Base-by-base conservation (phyloP, 148 eudicot genomes). In the Persicaria maculosa region DNA sequence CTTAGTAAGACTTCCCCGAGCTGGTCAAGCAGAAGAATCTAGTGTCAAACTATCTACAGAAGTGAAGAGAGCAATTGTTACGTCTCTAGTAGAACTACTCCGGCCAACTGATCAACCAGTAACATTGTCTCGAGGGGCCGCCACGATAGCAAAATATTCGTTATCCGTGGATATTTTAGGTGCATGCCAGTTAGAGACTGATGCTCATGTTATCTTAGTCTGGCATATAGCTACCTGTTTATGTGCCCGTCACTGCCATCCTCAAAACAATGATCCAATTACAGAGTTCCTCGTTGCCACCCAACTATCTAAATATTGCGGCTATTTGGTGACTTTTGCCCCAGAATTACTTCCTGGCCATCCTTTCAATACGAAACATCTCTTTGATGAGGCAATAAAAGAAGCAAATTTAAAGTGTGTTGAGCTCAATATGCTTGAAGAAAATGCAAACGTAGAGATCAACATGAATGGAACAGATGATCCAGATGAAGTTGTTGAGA, bases 201-300 rank as follows among this genome's bases (percentile, higher is more conserved):
- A 50, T 31, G 19, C 74, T 17, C 58, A 47, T 72, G 58, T 47
- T 3, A 72, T 72, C 19, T 15, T 72, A 50, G 58, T 50, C 2
- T 72, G 74, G 74, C 74, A 72, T 50, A 72, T 72, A 47, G 74
- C 74, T 36, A 72, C 74, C 0, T 2, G 19, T 5, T 1, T 31
- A 1, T 31, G 40, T 31, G 3, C 40, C 40, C 40, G 40, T 0
- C 40, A 31, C 0, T 0, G 3, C 0, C 40, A 0, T 31, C 40
- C 40, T 31, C 0, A n/a, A 4, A 9, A 9, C 36, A 43, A 47
- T 7, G 73, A 47, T 47, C 31, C 31, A 25, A 25, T 25, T 25
- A 36, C 15, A 7, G 2, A 71, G 36, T 71, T 44, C 53, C 5
- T n/a, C 7, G 54, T 71, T 45, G 73, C 73, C 17, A 47, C 31